A percentile compares a stretch with the other conserved stretches of the same genome.
These are phyloP conservation scores for Basidiobolus meristosporus DNA, from an alignment of 371 early-diverging fungal genomes.

Conservation along the genomic window DNA sequence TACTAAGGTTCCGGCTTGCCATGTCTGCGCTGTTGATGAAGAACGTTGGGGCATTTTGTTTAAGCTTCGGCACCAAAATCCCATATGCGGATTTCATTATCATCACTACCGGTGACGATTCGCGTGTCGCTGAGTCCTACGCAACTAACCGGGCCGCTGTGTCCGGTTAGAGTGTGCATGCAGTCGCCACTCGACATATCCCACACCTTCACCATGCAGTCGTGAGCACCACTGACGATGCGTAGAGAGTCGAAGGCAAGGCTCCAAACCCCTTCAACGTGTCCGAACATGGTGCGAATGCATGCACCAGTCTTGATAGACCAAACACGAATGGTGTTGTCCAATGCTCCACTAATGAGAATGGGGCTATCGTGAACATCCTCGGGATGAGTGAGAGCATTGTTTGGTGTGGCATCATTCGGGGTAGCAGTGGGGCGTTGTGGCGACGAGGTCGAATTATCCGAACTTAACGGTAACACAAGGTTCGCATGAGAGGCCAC, in stretches of 20 bases:
- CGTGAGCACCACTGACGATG: slow-evolving; percentile 80
- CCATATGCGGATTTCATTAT: slow-evolving; percentile 61
- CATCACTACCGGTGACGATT: slow-evolving; percentile 68
- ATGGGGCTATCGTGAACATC: too few species aligned
- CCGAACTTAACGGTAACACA: slow-evolving; percentile 6
- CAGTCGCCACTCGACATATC: slow-evolving; percentile 69
- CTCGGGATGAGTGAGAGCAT: neutral
- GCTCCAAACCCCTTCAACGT: slow-evolving; percentile 81
- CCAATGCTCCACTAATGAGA: slow-evolving; percentile 69
- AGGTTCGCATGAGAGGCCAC: slow-evolving; percentile 1
- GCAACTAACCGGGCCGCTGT: slow-evolving; percentile 48
- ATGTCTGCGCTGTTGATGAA: too few species aligned
- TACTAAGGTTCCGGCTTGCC: too few species aligned
- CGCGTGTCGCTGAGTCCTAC: slow-evolving; percentile 70
- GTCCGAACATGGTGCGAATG: slow-evolving; percentile 70
- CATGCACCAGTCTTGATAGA: slow-evolving; percentile 58
- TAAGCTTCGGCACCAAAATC: too few species aligned
- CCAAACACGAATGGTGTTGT: slow-evolving; percentile 83
- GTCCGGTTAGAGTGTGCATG: slow-evolving; percentile 51
- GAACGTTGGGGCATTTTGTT: too few species aligned
- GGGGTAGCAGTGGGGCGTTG: too few species aligned
- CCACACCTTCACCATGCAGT: slow-evolving; percentile 86
- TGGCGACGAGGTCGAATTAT: slow-evolving; percentile 8
- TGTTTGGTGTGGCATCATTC: neutral
- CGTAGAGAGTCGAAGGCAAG: slow-evolving; percentile 75